Conservation (phyloP, 108 stramenopile species). For the Aureococcus anophagefferens region DNA sequence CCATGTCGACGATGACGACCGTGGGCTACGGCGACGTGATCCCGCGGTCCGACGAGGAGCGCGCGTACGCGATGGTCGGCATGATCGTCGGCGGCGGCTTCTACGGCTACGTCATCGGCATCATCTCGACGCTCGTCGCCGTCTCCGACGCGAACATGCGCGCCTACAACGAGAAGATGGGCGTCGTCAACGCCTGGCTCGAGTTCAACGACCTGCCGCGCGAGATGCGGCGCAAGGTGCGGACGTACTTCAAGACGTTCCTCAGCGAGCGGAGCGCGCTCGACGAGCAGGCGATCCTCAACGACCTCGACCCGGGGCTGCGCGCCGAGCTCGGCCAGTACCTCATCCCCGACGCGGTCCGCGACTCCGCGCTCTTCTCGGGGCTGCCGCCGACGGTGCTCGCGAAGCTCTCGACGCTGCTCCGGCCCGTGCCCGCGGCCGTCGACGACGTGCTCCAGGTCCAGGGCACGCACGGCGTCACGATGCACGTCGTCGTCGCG, state of each 20-base stretch:
- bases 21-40: conserved; percentile 18
- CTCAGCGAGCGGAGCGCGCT: background rate
- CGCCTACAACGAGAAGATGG: background rate
- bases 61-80: background rate
- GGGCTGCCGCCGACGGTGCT: background rate
- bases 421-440: background rate
- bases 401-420: background rate
- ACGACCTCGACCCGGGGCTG: background rate
- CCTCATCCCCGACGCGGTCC: background rate
- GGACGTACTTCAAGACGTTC: background rate
- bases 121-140: background rate
- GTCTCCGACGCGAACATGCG: background rate
- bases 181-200: background rate
- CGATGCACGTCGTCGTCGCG: background rate
- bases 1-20: conserved; percentile 14
- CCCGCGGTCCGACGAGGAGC: background rate
- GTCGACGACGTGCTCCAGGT: background rate
- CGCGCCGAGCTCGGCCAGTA: background rate
- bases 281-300: background rate
- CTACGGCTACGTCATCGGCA: background rate
- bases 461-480: background rate
- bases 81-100: conserved; percentile 6
- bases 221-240: background rate
- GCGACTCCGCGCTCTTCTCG: background rate
- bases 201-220: background rate